These are phyloP conservation scores for Echites panduratus DNA, from an alignment of 257 asterid genomes.

Conservation along the genomic window DNA sequence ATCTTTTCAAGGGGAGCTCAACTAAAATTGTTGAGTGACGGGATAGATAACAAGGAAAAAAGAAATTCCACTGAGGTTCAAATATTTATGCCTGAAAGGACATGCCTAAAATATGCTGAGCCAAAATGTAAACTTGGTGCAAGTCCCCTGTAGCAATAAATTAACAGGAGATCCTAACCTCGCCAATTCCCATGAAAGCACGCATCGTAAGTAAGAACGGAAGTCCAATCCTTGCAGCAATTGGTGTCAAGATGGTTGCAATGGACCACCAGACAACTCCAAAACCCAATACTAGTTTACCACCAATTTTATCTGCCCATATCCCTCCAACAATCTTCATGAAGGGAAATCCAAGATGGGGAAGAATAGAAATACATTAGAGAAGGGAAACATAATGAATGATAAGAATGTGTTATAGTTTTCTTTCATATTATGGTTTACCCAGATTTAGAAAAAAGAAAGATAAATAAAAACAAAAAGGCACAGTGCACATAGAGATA, in stretches of 20 bases:
- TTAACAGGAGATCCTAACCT: constrained; percentile 48
- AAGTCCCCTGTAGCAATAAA: constrained; percentile 4
- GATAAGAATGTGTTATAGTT: background rate
- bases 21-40: background rate
- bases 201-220: constrained; percentile 82
- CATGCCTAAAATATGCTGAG: background rate
- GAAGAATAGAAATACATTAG: constrained; percentile 1
- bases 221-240: constrained; percentile 88
- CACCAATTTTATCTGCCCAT: constrained; percentile 98
- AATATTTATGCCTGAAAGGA: background rate
- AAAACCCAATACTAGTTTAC: constrained; percentile 86
- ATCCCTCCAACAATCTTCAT: constrained; percentile 90
- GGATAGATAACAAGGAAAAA: background rate
- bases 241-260: constrained; percentile 94
- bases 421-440: background rate
- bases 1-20: background rate
- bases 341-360: background rate
- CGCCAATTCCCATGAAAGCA: constrained; percentile 99
- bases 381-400: background rate
- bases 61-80: background rate
- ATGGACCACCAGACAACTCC: constrained; percentile 99
- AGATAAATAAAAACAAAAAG: background rate
- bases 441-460: background rate
- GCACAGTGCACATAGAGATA: background rate
- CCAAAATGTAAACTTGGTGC: background rate